Base-by-base conservation (phyloP, 352 stramenopile species). In the Phytophthora rubi region DNA sequence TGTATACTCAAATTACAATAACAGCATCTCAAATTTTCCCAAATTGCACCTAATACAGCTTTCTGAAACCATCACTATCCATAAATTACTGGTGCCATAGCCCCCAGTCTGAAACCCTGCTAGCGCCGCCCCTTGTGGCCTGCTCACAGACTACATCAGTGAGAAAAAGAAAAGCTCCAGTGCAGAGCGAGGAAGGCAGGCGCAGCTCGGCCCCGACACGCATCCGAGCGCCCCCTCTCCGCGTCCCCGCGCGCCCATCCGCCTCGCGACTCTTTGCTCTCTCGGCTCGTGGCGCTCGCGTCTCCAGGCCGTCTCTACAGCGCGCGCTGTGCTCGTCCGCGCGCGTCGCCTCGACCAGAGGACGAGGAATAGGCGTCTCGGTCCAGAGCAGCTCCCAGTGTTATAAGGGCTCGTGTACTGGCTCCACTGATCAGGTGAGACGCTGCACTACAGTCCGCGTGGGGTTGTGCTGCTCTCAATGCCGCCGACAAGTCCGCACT, bases 81-180 rank as follows among this genome's bases (percentile, higher is more conserved):
- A 4, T 5, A 21, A 48, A 21, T 21, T 48, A 48, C 39, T 18
- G 13, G 8, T 3, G 5, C 39, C 39, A 48, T 48, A 21, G 39
- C 39, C 39, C 39, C 15, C 39, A 32, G 44, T 61, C 59, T 73
- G 65, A 73, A 70, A 73, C 64, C 58, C 56, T 30, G 12, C 26
- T 10, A 30, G 55, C 47, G 55, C 35, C 55, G 47, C 53, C 61
- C 53, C 63, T 70, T 53, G 52, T 62, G 61, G 49, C 61, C 61
- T 68, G 57, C 67, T 75, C 60, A 60, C 67, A 72, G 71, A 64
- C 53, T 70, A 52, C 71, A 70, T 45, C 51, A 69, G 54, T 71
- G 65, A 77, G 70, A 78, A 70, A 80, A 81, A 76, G 65, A 81
- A 73, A 72, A 80, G 73, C 73, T 77, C 64, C 52, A 71, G 68